Evolutionary conservation across 2,329 filamentous ascomycete species (phyloP).

Genomic region (Talaromyces sp.): DNA sequence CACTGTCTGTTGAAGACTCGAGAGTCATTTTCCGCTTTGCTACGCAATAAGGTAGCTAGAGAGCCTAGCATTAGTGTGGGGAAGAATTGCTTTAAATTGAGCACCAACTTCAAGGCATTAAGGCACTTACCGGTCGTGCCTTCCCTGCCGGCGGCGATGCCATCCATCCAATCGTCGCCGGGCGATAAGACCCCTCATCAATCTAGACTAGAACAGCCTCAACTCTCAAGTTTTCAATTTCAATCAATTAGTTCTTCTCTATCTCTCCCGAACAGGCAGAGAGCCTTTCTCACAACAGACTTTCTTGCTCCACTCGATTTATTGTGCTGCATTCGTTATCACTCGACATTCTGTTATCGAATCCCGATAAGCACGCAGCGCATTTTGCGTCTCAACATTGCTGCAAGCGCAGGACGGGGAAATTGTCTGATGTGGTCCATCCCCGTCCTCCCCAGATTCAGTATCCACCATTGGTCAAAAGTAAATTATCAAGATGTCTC

Average conservation of each 20-base stretch:
- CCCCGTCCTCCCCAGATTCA: background rate
- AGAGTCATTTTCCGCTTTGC: background rate
- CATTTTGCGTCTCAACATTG: background rate
- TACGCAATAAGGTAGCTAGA: no score
- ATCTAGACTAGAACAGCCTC: background rate
- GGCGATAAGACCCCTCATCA: background rate
- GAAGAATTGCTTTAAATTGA: background rate
- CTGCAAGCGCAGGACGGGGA: background rate
- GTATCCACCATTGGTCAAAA: conserved; percentile 4
- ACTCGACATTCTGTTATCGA: background rate
- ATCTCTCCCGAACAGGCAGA: no score
- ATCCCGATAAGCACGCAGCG: background rate
- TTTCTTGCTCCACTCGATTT: background rate
- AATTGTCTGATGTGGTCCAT: background rate
- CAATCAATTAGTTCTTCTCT: background rate
- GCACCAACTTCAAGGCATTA: background rate
- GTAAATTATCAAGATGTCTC: conserved; percentile 29
- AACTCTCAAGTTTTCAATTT: background rate
- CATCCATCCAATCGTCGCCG: background rate
- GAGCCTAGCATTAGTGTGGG: background rate
- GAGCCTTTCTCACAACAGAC: background rate
- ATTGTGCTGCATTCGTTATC: background rate
- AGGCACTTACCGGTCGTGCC: background rate
- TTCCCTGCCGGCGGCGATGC: background rate
- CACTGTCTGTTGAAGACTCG: background rate